These are phyloP conservation scores for Penicillium daleae DNA, from an alignment of 495 filamentous ascomycete species.

Conservation along the genomic window DNA sequence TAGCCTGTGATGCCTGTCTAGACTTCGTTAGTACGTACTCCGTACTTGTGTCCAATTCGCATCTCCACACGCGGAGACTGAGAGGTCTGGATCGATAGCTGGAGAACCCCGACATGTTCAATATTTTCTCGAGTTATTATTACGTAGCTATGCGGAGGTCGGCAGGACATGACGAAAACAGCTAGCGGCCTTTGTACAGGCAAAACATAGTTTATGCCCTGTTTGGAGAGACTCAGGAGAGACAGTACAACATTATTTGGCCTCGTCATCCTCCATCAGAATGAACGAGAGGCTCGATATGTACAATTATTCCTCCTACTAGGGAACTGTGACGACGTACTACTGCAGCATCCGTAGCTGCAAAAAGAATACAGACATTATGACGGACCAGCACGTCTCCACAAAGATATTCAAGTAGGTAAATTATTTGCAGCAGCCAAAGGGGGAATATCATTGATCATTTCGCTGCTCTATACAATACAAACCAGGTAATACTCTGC, in stretches of 20 bases:
- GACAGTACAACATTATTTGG: too few relatives aligned
- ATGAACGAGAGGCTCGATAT: too few relatives aligned
- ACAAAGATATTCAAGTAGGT: too few relatives aligned
- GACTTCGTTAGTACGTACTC: background rate
- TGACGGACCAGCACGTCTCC: too few relatives aligned
- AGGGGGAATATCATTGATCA: conserved; percentile 20
- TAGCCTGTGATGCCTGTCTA: background rate
- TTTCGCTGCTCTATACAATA: conserved; percentile 21
- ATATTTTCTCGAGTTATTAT: background rate
- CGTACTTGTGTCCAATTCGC: background rate
- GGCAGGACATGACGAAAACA: conserved; percentile 27
- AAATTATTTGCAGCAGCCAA: background rate
- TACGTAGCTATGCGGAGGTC: conserved; percentile 19
- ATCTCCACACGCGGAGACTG: conserved; percentile 40
- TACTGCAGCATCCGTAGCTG: too few relatives aligned
- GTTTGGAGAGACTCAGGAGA: too few relatives aligned
- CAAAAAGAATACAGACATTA: too few relatives aligned
- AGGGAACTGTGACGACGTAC: too few relatives aligned
- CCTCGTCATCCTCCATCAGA: too few relatives aligned
- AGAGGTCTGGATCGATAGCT: conserved; percentile 7
- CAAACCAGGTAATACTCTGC: background rate
- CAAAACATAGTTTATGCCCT: background rate
- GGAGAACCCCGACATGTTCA: background rate
- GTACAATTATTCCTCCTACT: too few relatives aligned
- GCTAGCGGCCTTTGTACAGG: conserved; percentile 13